Conservation (phyloP, 106 monocot species). For the Allium fistulosum region DNA sequence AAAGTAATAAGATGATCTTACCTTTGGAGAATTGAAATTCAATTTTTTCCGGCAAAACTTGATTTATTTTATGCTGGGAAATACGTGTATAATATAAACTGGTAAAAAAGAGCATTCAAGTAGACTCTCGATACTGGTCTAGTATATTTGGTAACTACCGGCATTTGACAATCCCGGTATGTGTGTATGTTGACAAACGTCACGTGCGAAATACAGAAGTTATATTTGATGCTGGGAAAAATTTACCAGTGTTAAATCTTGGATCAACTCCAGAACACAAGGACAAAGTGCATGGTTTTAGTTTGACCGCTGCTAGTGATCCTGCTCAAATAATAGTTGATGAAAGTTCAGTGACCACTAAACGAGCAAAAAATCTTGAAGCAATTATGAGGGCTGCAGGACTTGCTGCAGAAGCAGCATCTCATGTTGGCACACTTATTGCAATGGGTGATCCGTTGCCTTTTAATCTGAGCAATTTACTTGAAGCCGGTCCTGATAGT, state of each 20-base stretch:
- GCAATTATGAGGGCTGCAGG: conserved; percentile 94
- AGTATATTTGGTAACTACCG: too few relatives aligned
- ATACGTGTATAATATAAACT: too few relatives aligned
- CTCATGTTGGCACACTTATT: conserved; percentile 68
- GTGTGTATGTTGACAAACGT: neutral
- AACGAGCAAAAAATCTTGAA: conserved; percentile 87
- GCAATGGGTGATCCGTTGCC: conserved; percentile 94
- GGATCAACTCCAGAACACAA: conserved; percentile 43
- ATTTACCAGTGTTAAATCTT: conserved; percentile 28
- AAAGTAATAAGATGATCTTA: too few relatives aligned
- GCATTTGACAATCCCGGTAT: too few relatives aligned
- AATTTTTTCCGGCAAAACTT: too few relatives aligned
- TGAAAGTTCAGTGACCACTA: conserved; percentile 73
- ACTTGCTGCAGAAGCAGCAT: conserved; percentile 87
- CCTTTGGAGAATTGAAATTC: too few relatives aligned
- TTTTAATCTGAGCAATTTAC: conserved; percentile 45
- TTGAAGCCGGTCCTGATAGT: conserved; percentile 71
- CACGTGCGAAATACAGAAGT: conserved; percentile 11
- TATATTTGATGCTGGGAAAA: conserved; percentile 17
- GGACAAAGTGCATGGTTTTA: conserved; percentile 39
- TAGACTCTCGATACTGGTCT: too few relatives aligned
- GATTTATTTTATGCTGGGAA: too few relatives aligned
- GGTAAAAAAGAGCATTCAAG: too few relatives aligned
- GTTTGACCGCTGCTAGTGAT: conserved; percentile 59
- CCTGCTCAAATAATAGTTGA: conserved; percentile 64